Evolutionary conservation across 225 moss, liverwort and hornwort species (phyloP), one percentile per base, ranked within the genome.

Genomic region (Climacium dendroides): DNA sequence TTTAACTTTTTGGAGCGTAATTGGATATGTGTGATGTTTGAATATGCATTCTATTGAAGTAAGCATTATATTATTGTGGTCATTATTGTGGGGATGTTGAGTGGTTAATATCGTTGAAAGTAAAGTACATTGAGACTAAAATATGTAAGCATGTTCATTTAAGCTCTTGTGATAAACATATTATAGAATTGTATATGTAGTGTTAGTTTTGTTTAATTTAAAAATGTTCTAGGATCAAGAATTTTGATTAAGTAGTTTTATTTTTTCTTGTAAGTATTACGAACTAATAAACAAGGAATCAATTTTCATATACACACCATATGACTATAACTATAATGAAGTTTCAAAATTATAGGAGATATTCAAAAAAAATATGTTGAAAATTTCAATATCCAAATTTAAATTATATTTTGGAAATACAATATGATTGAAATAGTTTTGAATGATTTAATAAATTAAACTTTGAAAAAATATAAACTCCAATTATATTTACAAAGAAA

Each of bases 1-100:
- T 41, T 25, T 26, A 41, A 41, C 0, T 15, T 26, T 43, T 71
- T 3, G 5, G 4, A 28, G 16, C 2, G 0, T 43, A 9, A 43
- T 43, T 43, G 1, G 13, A 43, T 15, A 71, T 28, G 2, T 10
- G 1, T 7, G 0, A 16, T 16, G 28, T 28, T 71, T 15, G 5
- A 26, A 43, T 26, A 43, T 70, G 15, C 5, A 15, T 41, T 24
- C 39, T 24, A 39, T 41, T 70, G 5, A 26, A 14, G 2, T 9
- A 1, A 26, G 5, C 3, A 43, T 43, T 43, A 71, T 43, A 43
- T 26, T 16, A 26, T 16, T 12, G 3, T 26, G 9, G 5, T 11
- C 22, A 25, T 25, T 15, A 26, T 8, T n/a, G 5, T 70, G 15
- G 4, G 25, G 0, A 70, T 70, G 15, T 15, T 13, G 0, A 14